phyloP scores from a whole-genome alignment of 2,329 filamentous ascomycete genomes.

The Clathrospora elynae region DNA sequence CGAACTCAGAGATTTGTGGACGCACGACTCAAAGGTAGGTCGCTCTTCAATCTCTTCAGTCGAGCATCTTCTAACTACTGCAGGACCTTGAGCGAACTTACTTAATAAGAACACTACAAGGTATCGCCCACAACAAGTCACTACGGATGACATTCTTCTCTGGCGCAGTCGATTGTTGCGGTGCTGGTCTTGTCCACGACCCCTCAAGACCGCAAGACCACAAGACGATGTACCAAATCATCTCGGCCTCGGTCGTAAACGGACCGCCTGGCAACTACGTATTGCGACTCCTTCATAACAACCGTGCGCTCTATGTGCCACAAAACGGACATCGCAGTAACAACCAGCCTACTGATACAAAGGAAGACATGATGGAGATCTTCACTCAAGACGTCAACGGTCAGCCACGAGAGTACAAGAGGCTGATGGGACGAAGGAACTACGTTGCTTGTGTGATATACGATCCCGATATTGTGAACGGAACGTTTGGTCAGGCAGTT shows the following conservation, averaged over 20 bases:
- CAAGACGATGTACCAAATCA: conserved; percentile 99
- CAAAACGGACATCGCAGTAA: conserved; percentile 76
- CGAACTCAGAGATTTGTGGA: conserved; percentile 96
- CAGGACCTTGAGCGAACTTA: conserved; percentile 94
- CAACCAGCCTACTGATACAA: conserved; percentile 82
- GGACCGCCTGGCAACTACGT: conserved; percentile 84
- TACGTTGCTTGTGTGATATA: conserved; percentile 94
- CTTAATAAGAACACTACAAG: conserved; percentile 91
- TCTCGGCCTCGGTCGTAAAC: conserved; percentile 89
- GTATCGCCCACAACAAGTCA: conserved; percentile 92
- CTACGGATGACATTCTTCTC: conserved; percentile 97
- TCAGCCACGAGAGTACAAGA: conserved; percentile 79
- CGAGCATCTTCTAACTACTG: conserved; percentile 15
- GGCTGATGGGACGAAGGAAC: conserved; percentile 90
- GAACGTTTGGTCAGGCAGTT: conserved; percentile 49
- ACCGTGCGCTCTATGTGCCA: conserved; percentile 89
- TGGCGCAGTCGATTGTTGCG: conserved; percentile 87
- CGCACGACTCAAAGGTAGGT: conserved; percentile 84
- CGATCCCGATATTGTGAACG: conserved; percentile 77
- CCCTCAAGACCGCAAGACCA: conserved; percentile 88
- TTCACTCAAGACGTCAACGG: conserved; percentile 94
- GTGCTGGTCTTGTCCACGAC: conserved; percentile 92
- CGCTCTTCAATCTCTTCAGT: not conserved
- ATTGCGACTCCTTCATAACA: conserved; percentile 92
- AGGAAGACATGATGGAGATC: conserved; percentile 99